A percentile compares a stretch with the other conserved stretches of the same genome.
Evolutionary conservation across 2,329 filamentous ascomycete species (phyloP).

Genomic region (Fusarium graminum): DNA sequence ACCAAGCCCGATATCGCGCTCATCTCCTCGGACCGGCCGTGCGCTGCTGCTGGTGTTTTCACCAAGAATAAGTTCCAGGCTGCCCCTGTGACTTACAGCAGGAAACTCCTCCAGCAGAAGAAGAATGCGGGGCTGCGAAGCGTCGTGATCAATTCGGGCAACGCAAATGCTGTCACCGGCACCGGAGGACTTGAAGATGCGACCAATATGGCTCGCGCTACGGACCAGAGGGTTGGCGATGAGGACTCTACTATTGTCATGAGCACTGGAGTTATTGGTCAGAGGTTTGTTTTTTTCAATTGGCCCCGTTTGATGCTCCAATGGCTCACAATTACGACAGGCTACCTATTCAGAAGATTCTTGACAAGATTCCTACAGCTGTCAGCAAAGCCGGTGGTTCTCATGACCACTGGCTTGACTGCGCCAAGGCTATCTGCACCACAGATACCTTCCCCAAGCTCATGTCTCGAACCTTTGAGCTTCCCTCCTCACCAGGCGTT

Average conservation of each 20-base stretch:
- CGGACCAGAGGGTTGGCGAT: slow-evolving; percentile 72
- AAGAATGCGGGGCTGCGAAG: slow-evolving; percentile 79
- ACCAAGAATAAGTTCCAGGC: slow-evolving; percentile 99
- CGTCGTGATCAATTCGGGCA: slow-evolving; percentile 94
- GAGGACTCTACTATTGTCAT: slow-evolving; percentile 84
- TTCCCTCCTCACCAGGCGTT: slow-evolving; percentile 81
- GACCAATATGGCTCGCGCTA: slow-evolving; percentile 81
- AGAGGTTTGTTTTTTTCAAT: slow-evolving; percentile 68
- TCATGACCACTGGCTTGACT: slow-evolving; percentile 87
- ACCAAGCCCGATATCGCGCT: slow-evolving; percentile 91
- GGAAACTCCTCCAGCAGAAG: slow-evolving; percentile 75
- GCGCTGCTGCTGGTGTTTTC: slow-evolving; percentile 90
- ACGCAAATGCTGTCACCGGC: slow-evolving; percentile 96
- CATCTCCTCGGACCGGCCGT: slow-evolving; percentile 86
- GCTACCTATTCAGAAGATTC: slow-evolving; percentile 91
- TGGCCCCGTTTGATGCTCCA: slow-evolving; percentile 10
- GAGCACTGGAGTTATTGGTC: slow-evolving; percentile 98
- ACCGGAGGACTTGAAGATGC: slow-evolving; percentile 91
- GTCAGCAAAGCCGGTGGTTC: slow-evolving; percentile 77
- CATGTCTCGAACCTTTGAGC: slow-evolving; percentile 82
- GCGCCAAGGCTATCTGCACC: slow-evolving; percentile 94
- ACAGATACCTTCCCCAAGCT: slow-evolving; percentile 99
- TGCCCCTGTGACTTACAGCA: slow-evolving; percentile 89
- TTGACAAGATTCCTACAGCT: slow-evolving; percentile 82
- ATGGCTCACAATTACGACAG: slow-evolving; percentile 56